phyloP scores from a whole-genome alignment of 768 basidiomycete genomes.

The Clitopilus hobsonii region DNA sequence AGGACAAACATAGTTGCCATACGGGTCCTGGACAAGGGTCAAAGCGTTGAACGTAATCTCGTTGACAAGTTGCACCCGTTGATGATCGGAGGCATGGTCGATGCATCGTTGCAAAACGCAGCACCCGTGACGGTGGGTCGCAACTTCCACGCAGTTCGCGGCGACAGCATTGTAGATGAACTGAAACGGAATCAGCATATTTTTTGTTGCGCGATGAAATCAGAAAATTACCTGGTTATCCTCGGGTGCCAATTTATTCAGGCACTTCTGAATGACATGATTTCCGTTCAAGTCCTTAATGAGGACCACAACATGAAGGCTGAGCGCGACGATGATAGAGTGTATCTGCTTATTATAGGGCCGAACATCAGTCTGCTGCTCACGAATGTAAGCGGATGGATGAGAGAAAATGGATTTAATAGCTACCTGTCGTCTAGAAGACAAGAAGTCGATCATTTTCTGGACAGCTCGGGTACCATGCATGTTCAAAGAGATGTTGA shows the following conservation, averaged over 20 bases:
- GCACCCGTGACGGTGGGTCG: slow-evolving; percentile 96
- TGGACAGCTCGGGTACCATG: slow-evolving; percentile 99
- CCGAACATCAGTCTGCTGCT: slow-evolving; percentile 68
- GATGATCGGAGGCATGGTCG: slow-evolving; percentile 94
- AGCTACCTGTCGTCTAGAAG: slow-evolving; percentile 86
- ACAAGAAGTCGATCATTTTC: slow-evolving; percentile 99
- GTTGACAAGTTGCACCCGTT: slow-evolving; percentile 93
- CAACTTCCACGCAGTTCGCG: slow-evolving; percentile 97
- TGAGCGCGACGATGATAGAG: slow-evolving; percentile 93
- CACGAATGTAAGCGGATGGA: slow-evolving; percentile 47
- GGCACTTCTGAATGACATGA: slow-evolving; percentile 98
- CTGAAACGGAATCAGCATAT: slow-evolving; percentile 27
- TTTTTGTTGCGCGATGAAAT: neutral
- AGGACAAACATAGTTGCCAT: slow-evolving; percentile 77
- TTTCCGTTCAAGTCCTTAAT: slow-evolving; percentile 99
- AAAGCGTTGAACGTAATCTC: slow-evolving; percentile 99
- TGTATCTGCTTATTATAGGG: slow-evolving; percentile 86
- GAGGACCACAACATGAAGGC: slow-evolving; percentile 95
- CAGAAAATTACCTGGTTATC: slow-evolving; percentile 79
- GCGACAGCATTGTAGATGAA: slow-evolving; percentile 99
- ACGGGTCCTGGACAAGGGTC: slow-evolving; percentile 96
- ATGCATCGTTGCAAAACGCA: slow-evolving; percentile 98
- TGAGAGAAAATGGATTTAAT: slow-evolving; percentile 22
- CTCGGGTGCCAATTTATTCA: slow-evolving; percentile 96
- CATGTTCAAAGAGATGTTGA: slow-evolving; percentile 99